Evolutionary conservation across 139 green algal species (phyloP).

Genomic region (Chlamydomonas asymmetrica): DNA sequence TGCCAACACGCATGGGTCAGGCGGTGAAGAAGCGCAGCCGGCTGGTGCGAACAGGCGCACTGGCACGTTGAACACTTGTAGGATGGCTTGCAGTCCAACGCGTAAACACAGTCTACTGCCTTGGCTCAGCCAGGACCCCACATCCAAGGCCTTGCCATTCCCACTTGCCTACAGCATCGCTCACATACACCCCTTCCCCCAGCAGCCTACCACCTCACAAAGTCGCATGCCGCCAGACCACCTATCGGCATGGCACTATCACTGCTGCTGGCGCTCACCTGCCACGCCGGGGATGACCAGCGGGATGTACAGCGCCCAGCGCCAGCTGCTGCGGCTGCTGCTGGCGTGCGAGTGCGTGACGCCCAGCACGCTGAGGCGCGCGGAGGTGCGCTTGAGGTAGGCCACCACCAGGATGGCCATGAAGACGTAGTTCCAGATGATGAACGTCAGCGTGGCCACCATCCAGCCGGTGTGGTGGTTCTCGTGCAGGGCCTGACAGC

Average conservation of each 20-base stretch:
- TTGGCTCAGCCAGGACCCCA: no score
- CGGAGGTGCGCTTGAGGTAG: conserved; percentile 7
- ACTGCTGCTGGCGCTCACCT: not conserved
- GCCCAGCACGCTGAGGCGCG: conserved; percentile 23
- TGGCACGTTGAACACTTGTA: no score
- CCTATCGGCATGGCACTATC: not conserved
- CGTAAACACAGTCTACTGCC: no score
- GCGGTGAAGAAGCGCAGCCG: no score
- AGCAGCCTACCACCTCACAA: not conserved
- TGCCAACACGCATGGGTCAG: no score
- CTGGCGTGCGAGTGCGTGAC: not conserved
- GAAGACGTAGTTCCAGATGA: conserved; percentile 37
- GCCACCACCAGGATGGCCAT: conserved; percentile 32
- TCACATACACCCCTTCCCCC: not conserved
- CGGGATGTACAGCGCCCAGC: conserved; percentile 34
- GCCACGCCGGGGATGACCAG: conserved; percentile 25
- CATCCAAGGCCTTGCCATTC: not conserved
- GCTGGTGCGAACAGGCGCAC: no score
- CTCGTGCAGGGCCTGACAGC: conserved; percentile 10
- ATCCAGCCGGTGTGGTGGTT: conserved; percentile 23
- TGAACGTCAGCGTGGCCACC: conserved; percentile 19
- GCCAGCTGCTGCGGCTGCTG: not conserved
- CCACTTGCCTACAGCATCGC: not conserved
- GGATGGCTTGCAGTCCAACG: no score
- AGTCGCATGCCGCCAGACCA: not conserved